Evolutionary conservation across 805 yeast genomes (phyloP), one percentile per base, ranked within the genome.

Genomic region (Starmerella stigmatis): DNA sequence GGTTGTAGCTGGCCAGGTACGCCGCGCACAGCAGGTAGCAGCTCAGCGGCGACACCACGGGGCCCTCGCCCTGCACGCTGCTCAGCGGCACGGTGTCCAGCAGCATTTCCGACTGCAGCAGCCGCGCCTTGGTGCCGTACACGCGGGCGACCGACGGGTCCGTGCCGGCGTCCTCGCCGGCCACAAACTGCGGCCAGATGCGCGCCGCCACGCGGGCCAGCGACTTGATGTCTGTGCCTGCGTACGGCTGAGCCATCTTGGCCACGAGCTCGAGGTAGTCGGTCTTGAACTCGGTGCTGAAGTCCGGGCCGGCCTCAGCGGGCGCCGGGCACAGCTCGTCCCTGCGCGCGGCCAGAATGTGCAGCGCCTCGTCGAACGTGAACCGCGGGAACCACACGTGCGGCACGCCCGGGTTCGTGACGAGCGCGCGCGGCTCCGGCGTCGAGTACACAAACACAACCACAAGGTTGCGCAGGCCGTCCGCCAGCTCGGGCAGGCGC

Each of bases 1-100:
- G 82, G 45, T 77, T 75, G 57, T 74, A 82, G 0, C 95, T 85
- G 0, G 94, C 94, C 39, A 86, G 64, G 60, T 81, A 88, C 0
- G 94, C 79, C 1, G 95, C 85, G 26, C 86, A 72, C 13, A 86
- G 62, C n/a, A 88, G 63, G 57, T 73, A 84, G 57, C 83, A 81
- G 17, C 42, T 40, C 13, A 32, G 25, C n/a, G 40, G 36, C 13
- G 46, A 28, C 20, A 47, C 36, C 7, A 19, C 22, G 17, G 40
- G 30, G 16, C 16, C 31, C 6, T 29, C 25, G 1, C 28, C 23
- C 7, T 13, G 30, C 11, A 12, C 17, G 5, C 5, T 25, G 37
- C 30, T 15, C 6, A 32, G 19, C 13, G 32, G 42, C 33, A 47
- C 29, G 22, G 43, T 40, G 26, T 52, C 57, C 10, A 46, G 31